These are phyloP conservation scores for Candida awuae DNA, from an alignment of 805 yeast species.

Conservation along the genomic window DNA sequence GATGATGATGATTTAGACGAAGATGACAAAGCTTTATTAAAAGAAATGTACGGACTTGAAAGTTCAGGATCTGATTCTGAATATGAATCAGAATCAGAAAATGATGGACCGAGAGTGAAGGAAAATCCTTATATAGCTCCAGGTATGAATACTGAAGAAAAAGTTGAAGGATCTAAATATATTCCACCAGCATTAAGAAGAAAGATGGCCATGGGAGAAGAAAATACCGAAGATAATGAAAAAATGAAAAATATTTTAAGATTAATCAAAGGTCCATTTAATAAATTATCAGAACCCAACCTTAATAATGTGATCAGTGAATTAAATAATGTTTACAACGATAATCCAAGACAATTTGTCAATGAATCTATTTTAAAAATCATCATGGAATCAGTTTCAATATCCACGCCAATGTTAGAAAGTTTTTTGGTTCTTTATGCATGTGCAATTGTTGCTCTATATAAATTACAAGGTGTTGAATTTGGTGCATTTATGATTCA, in stretches of 20 bases:
- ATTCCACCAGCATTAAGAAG: slow-evolving; percentile 83
- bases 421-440: slow-evolving; percentile 75
- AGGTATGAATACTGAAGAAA: slow-evolving; percentile 12
- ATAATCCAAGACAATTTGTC: slow-evolving; percentile 72
- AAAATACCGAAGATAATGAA: slow-evolving; percentile 31
- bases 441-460: slow-evolving; percentile 65
- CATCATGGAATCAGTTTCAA: slow-evolving; percentile 54
- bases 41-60: slow-evolving; percentile 28
- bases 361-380: slow-evolving; percentile 59
- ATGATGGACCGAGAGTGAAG: slow-evolving; percentile 29
- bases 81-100: slow-evolving; percentile 20
- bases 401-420: slow-evolving; percentile 63
- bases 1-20: slow-evolving; percentile 26
- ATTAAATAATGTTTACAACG: slow-evolving; percentile 52
- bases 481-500: slow-evolving; percentile 86
- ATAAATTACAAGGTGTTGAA: slow-evolving; percentile 74
- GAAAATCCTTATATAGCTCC: slow-evolving; percentile 80
- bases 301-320: slow-evolving; percentile 62
- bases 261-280: slow-evolving; percentile 73
- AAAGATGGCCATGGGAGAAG: slow-evolving; percentile 32
- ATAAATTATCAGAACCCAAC: slow-evolving; percentile 85
- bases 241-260: slow-evolving; percentile 45
- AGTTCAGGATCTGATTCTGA: slow-evolving; percentile 19
- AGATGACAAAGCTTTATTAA: slow-evolving; percentile 24
- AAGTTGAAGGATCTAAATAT: slow-evolving; percentile 38